Base-by-base conservation (phyloP, 1,139 yeast species). In the Blastobotrys buckinghamii region DNA sequence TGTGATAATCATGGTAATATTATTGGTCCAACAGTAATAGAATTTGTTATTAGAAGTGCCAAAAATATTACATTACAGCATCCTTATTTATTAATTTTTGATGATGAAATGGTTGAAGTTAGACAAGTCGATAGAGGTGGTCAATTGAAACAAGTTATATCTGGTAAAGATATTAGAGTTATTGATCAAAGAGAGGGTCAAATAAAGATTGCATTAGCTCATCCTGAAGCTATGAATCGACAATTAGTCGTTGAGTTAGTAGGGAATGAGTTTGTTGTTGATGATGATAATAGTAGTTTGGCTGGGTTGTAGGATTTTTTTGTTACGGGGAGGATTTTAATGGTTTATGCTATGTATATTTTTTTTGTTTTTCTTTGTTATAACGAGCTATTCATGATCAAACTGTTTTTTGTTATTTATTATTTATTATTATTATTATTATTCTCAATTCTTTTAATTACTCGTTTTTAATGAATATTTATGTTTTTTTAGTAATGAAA, bases 61-160 rank as follows among this genome's bases (percentile, higher is more conserved):
- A 70, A 73, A 19, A 66, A 74, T 2, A 78, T 82, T 6, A 75
- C 83, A 0, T 75, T 82, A 50, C 67, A 69, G 44, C 74, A 78
- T 44, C 84, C 84, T 42, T 78, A 78, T 59, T 68, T 88, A 50
- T 71, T 87, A 35, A 66, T 84, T 12, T 74, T 80, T 26, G 81
- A 84, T 47, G 81, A 81, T 24, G 92, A 85, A 55, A 75, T 81
- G 47, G 73, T 87, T 13, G 96, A 88, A 59, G 74, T 88, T 2
- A 72, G 86, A 39, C 75, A 80, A 44, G 77, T 81, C 49, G 61
- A 57, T 42, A 41, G 51, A 20, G 55, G 56, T 7, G 78, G 78
- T 48, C 73, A 74, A 40, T 76, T 88, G 24, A 75, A 80, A 39
- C 96, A 88, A 63, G 84, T 86, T 8, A 73, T 87, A 37, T 76